These are phyloP conservation scores for Amphichorda felina DNA, from an alignment of 2,329 filamentous ascomycete genomes.

Conservation along the genomic window DNA sequence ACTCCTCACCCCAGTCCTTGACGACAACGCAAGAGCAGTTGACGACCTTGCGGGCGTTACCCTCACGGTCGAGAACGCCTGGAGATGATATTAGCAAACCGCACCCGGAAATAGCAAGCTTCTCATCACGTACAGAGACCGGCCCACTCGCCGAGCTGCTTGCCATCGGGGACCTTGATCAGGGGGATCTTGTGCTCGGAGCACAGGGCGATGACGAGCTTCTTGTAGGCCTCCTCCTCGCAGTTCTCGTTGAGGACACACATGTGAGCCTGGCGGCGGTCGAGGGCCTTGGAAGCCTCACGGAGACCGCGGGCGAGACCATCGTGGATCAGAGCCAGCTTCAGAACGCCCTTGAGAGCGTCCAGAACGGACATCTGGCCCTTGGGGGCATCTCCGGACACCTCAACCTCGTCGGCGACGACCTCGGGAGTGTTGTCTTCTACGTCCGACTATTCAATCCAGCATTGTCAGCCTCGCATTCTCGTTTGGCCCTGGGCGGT, in stretches of 20 bases:
- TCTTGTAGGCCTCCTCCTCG: constrained; percentile 99
- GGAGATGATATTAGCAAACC: constrained; percentile 16
- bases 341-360: constrained; percentile 96
- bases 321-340: constrained; percentile 98
- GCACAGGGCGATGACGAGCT: constrained; percentile 97
- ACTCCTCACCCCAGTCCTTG: constrained; percentile 99
- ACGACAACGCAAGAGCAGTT: constrained; percentile 99
- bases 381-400: constrained; percentile 82
- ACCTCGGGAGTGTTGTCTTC: constrained; percentile 94
- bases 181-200: constrained; percentile 99
- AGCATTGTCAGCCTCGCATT: constrained; percentile 1
- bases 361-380: constrained; percentile 97
- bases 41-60: constrained; percentile 99
- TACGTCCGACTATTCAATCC: constrained; percentile 82
- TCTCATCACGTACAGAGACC: constrained; percentile 75
- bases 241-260: constrained; percentile 99
- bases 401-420: constrained; percentile 78
- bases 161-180: constrained; percentile 99
- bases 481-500: too few species aligned
- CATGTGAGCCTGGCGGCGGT: constrained; percentile 98
- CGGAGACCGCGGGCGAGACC: constrained; percentile 96
- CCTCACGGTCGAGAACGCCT: constrained; percentile 98
- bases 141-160: constrained; percentile 99
- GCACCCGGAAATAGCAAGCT: constrained; percentile 2
- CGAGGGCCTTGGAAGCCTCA: constrained; percentile 96